Conservation (phyloP, 495 filamentous ascomycete species). For the Aspergillus haitiensis region DNA sequence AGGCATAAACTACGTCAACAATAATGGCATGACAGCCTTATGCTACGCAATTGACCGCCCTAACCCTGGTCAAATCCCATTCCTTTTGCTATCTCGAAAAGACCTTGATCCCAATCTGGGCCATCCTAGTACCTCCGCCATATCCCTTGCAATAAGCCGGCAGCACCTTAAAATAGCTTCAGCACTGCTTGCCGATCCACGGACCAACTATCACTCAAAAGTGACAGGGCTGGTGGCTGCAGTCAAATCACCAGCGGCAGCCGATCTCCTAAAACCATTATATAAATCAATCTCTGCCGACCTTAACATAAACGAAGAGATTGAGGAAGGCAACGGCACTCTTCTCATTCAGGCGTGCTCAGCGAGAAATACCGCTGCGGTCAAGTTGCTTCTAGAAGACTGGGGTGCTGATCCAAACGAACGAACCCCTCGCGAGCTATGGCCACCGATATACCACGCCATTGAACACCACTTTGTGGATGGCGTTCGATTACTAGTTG, state of each 20-base stretch:
- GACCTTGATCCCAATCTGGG: neutral
- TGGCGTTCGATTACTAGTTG: neutral
- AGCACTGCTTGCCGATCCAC: neutral
- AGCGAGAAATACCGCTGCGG: neutral
- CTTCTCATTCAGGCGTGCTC: neutral
- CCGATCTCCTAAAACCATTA: neutral
- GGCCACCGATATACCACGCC: neutral
- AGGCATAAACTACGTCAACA: neutral
- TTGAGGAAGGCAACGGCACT: neutral
- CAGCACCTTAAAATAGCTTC: neutral
- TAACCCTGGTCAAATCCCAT: neutral
- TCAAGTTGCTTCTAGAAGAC: neutral
- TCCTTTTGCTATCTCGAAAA: neutral
- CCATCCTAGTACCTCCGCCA: neutral
- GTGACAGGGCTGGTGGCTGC: neutral
- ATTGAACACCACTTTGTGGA: neutral
- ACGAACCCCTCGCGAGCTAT: neutral
- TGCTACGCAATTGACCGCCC: neutral
- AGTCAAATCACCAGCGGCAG: neutral
- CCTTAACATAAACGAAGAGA: neutral
- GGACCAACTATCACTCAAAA: neutral
- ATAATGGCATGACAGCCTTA: neutral
- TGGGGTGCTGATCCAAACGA: neutral
- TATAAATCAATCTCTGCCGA: neutral
- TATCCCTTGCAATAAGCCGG: neutral